Conservation (phyloP, 2,329 filamentous ascomycete genomes). For the Rhexocercosporidium sp. region DNA sequence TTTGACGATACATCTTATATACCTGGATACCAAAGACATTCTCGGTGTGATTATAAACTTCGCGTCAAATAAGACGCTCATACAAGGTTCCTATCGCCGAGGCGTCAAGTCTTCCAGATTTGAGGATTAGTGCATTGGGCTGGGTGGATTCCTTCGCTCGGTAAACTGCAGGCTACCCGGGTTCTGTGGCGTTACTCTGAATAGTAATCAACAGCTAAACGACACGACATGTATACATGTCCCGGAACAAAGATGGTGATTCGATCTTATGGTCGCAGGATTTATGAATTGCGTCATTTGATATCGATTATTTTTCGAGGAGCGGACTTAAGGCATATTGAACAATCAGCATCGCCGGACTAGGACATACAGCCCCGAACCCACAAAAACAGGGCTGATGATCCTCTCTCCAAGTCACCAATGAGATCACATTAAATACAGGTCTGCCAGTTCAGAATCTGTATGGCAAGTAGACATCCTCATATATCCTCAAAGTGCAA, state of each 20-base stretch:
- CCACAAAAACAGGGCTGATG: neutral
- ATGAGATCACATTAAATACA: neutral
- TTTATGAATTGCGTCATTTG: neutral
- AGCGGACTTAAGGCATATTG: conserved; percentile 6
- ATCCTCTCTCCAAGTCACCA: neutral
- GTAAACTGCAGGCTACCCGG: neutral
- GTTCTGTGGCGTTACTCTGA: neutral
- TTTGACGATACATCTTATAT: too few relatives aligned
- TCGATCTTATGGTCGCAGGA: neutral
- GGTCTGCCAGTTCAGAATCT: neutral
- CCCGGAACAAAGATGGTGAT: neutral
- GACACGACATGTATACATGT: neutral
- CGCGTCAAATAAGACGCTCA: too few relatives aligned
- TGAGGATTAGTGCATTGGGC: neutral
- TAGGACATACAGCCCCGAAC: neutral
- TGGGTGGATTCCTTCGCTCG: neutral
- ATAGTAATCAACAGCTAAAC: conserved; percentile 1
- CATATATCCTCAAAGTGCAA: neutral
- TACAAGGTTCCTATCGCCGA: neutral
- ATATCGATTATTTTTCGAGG: neutral
- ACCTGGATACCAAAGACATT: neutral
- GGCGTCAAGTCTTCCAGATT: neutral
- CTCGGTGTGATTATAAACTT: neutral
- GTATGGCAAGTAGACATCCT: neutral
- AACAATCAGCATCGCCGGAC: neutral